Evolutionary conservation across 1,139 yeast genomes (phyloP).

Genomic region (Nakaseomyces bracarensis): DNA sequence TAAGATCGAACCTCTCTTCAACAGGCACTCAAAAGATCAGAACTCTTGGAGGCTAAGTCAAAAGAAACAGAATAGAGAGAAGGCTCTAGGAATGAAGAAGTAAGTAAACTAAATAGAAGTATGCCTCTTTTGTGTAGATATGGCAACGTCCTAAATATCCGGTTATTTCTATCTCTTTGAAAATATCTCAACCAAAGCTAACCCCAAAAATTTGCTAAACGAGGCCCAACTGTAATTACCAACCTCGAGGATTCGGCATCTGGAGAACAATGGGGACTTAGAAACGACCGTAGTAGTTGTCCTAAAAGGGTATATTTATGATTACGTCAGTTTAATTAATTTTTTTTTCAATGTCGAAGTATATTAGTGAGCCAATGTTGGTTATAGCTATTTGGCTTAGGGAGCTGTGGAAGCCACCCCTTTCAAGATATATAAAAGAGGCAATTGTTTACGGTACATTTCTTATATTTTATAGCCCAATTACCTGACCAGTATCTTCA

Average conservation of each 20-base stretch:
- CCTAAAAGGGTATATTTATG: neutral
- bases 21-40: slow-evolving; percentile 45
- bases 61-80: slow-evolving; percentile 31
- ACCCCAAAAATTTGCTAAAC: neutral
- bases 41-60: slow-evolving; percentile 48
- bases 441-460: too few species aligned
- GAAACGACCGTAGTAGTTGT: neutral
- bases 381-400: too few species aligned
- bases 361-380: neutral
- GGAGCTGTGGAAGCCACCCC: too few species aligned
- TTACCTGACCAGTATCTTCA: too few species aligned
- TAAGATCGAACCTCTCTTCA: slow-evolving; percentile 56
- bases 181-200: neutral
- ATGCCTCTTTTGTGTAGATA: too few species aligned
- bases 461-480: too few species aligned
- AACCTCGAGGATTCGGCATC: neutral
- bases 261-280: slow-evolving; percentile 3
- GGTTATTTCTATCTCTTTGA: too few species aligned
- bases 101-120: slow-evolving; percentile 9
- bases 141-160: too few species aligned
- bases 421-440: too few species aligned
- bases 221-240: neutral
- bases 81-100: slow-evolving; percentile 27
- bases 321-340: slow-evolving; percentile 5
- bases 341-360: neutral